These are phyloP conservation scores for Clavispora santaluciae DNA, from an alignment of 805 yeast genomes.

Conservation along the genomic window DNA sequence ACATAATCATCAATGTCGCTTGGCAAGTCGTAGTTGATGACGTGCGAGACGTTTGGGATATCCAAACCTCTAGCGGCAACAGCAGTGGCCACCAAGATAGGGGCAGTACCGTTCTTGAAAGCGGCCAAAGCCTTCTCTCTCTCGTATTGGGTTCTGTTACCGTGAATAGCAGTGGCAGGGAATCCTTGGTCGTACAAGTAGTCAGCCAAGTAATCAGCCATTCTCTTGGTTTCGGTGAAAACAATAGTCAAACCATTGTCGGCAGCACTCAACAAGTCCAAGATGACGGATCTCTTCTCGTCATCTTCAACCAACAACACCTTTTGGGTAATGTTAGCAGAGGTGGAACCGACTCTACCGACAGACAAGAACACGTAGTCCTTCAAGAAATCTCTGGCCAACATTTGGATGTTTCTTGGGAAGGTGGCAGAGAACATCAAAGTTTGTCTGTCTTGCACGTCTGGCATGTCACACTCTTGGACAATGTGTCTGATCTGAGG, in stretches of 20 bases:
- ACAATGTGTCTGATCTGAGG: constrained; percentile 98
- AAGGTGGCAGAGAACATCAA: constrained; percentile 98
- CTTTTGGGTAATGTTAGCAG: constrained; percentile 96
- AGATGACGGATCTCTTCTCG: constrained; percentile 85
- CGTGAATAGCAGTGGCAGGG: constrained; percentile 98
- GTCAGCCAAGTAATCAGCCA: constrained; percentile 95
- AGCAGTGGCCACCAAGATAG: constrained; percentile 96
- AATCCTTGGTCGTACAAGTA: constrained; percentile 82
- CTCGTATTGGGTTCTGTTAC: constrained; percentile 97
- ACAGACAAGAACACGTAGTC: constrained; percentile 94
- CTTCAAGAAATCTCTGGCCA: constrained; percentile 95
- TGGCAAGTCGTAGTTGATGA: constrained; percentile 95
- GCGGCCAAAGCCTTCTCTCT: constrained; percentile 96
- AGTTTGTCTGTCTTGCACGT: constrained; percentile 86
- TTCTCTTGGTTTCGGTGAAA: constrained; percentile 97
- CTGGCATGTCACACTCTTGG: constrained; percentile 97
- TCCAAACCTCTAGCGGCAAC: constrained; percentile 99
- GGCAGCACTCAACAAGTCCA: constrained; percentile 72
- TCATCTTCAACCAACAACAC: constrained; percentile 89
- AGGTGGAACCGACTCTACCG: constrained; percentile 98
- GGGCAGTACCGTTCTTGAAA: constrained; percentile 88
- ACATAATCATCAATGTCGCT: constrained; percentile 97
- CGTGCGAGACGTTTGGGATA: constrained; percentile 98
- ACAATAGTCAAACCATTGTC: constrained; percentile 85
- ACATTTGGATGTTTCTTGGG: constrained; percentile 95